Percentiles rank a stretch among this genome's conserved stretches.
Evolutionary conservation across 2,329 filamentous ascomycete genomes (phyloP).

Genomic region (Paramyrothecium sp.): DNA sequence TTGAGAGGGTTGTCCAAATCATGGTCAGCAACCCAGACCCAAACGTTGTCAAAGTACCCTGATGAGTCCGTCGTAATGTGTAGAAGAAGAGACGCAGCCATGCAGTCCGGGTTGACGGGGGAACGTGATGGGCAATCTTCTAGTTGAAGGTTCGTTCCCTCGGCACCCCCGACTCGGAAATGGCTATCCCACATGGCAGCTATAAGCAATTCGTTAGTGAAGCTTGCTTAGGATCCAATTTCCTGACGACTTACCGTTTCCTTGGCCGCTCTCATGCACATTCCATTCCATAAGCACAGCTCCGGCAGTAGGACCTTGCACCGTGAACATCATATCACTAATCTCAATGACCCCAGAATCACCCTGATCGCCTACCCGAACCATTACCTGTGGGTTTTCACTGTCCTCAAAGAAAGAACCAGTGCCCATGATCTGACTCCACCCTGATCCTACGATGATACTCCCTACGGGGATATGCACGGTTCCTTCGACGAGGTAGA

Average conservation of each 20-base stretch:
- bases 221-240: too few relatives aligned
- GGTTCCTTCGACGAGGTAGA: conserved; percentile 19
- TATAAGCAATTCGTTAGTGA: too few relatives aligned
- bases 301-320: conserved; percentile 63
- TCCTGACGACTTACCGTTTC: conserved; percentile 27
- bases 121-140: conserved; percentile 55
- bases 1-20: conserved; percentile 3
- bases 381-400: conserved; percentile 60
- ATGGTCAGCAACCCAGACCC: conserved; percentile 63
- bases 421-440: too few relatives aligned
- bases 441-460: conserved; percentile 56
- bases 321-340: conserved; percentile 65
- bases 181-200: conserved; percentile 38
- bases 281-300: conserved; percentile 56
- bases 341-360: conserved; percentile 66
- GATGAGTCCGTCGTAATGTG: conserved; percentile 42
- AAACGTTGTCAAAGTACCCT: conserved; percentile 52
- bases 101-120: conserved; percentile 52
- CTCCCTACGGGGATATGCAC: conserved; percentile 59
- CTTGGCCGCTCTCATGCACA: conserved; percentile 60
- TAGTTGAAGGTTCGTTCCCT: conserved; percentile 63
- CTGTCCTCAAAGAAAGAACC: conserved; percentile 55
- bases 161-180: conserved; percentile 70
- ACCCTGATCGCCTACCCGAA: conserved; percentile 62
- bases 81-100: conserved; percentile 54